phyloP scores from a whole-genome alignment of 2,329 filamentous ascomycete species.

The Rhexocercosporidium sp. region DNA sequence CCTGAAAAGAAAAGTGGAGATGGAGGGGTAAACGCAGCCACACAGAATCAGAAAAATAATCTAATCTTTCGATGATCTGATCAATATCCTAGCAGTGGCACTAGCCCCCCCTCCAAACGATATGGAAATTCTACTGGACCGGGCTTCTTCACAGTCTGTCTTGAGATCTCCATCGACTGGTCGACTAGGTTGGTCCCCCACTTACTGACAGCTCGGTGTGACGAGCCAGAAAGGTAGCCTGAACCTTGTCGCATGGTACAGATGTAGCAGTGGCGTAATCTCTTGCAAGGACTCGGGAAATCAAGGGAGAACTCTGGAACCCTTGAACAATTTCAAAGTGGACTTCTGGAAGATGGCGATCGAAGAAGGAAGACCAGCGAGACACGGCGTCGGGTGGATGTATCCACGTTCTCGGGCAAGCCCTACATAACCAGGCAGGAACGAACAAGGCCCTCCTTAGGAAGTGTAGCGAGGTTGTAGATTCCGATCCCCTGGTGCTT shows the following conservation, averaged over 20 bases:
- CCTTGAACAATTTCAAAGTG: not conserved
- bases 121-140: not conserved
- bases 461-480: not conserved
- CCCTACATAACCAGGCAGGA: not conserved
- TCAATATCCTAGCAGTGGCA: constrained; percentile 1
- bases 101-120: not conserved
- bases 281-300: not conserved
- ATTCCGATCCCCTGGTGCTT: not conserved
- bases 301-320: not conserved
- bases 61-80: constrained; percentile 14
- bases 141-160: not conserved
- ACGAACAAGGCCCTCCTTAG: not conserved
- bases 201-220: constrained; percentile 4
- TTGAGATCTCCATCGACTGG: not conserved
- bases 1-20: not conserved
- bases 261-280: not conserved
- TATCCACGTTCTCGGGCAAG: constrained; percentile 8
- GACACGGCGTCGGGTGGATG: not conserved
- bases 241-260: too few relatives aligned
- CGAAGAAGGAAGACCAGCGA: not conserved
- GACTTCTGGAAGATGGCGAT: not conserved
- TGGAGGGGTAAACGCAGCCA: not conserved
- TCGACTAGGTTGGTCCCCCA: not conserved
- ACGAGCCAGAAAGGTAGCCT: not conserved
- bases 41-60: not conserved